Conservation (phyloP, 495 filamentous ascomycete genomes). For the Penicillium subrubescens region DNA sequence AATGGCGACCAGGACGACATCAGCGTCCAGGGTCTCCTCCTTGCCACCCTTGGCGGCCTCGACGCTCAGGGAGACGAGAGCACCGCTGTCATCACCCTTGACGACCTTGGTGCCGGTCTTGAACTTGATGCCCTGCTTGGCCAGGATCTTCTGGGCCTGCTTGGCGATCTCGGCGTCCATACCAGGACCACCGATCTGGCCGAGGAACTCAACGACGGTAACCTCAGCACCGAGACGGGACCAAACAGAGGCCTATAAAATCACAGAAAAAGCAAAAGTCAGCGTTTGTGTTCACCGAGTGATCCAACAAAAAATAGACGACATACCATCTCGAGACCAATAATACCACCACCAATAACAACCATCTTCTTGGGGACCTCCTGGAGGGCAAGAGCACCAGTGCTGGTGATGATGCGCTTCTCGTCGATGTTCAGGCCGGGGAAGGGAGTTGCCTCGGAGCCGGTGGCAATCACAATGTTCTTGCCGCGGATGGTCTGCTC, state of each 20-base stretch:
- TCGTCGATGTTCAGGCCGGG: slow-evolving; percentile 95
- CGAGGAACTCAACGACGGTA: slow-evolving; percentile 94
- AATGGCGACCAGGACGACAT: slow-evolving; percentile 96
- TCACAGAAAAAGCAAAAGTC: not conserved
- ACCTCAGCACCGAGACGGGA: slow-evolving; percentile 89
- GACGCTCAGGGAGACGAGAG: slow-evolving; percentile 74
- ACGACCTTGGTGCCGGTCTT: slow-evolving; percentile 95
- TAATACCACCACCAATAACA: slow-evolving; percentile 98
- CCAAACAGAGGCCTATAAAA: slow-evolving; percentile 82
- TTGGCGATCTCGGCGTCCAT: slow-evolving; percentile 97
- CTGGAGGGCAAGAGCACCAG: slow-evolving; percentile 84
- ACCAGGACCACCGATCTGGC: slow-evolving; percentile 94
- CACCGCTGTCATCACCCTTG: slow-evolving; percentile 76
- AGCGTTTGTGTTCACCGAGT: not conserved
- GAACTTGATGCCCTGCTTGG: slow-evolving; percentile 98
- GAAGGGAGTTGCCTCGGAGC: slow-evolving; percentile 92
- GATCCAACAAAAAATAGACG: not conserved
- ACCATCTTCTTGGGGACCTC: slow-evolving; percentile 97
- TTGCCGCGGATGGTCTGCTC: slow-evolving; percentile 83
- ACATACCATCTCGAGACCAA: slow-evolving; percentile 92
- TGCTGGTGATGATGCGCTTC: slow-evolving; percentile 95
- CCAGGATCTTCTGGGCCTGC: slow-evolving; percentile 85
- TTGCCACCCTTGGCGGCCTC: slow-evolving; percentile 98
- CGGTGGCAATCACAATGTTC: slow-evolving; percentile 97
- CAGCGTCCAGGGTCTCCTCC: slow-evolving; percentile 85